Base-by-base conservation (phyloP, 2,329 filamentous ascomycete genomes). In the Helicocarpus griseus region DNA sequence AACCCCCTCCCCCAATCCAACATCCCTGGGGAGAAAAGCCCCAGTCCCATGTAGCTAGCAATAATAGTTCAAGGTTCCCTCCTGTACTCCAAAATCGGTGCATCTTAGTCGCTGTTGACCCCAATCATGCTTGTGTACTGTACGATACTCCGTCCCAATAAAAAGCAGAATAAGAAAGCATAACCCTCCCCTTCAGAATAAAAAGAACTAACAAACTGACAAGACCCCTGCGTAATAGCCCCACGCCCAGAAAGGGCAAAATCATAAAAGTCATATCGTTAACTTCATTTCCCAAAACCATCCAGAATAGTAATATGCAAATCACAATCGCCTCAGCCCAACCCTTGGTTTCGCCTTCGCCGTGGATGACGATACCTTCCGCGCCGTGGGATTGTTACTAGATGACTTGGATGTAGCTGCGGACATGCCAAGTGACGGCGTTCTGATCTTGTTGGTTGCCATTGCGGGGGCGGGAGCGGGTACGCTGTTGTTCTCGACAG, bases 311-410 rank as follows among this genome's bases (percentile, higher is more conserved):
- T 19, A 5, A 7, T 19, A 7, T 17, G 8, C 9, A 3, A 14
- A 36, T 50, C 26, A 69, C 33, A 69, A 56, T 43, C 67, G 60
- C 33, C 67, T 64, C 26, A 69, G 57, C 0, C 67, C 67, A 45
- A 65, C 61, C 13, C 67, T 61, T 1, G 67, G 61, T 52, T 69
- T 69, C 5, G 56, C 29, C 47, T 66, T 68, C 22, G 56, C 55
- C 2, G 52, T 52, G 5, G 53, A 53, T 2, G 60, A 54, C 4
- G 51, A 53, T 9, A 59, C 59, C 43, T 63, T 68, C 48, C 63
- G 60, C 2, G 48, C 39, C 5, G 57, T 54, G 3, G 52, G 38
- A 5, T 47, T 36, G 9, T 19, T 44, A 29, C 8, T 29, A n/a
- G 41, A 29, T 5, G 26, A 17, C 17, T 29, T 31, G 41, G 26